Conservation (phyloP, 495 filamentous ascomycete species). For the Bryoglossum gracile region DNA sequence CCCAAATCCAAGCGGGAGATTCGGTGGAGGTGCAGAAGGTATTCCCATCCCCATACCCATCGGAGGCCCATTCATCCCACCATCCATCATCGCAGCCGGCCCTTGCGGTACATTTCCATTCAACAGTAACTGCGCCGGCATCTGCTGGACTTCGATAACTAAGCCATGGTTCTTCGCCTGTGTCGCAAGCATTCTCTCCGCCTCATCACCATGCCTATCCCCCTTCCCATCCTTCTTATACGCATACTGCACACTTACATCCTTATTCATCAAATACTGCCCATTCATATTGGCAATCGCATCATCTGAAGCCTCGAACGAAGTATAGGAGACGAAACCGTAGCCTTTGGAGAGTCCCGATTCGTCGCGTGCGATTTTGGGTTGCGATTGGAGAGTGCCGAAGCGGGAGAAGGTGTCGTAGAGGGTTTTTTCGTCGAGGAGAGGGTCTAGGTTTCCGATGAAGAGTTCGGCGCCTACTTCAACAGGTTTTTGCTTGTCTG, state of each 20-base stretch:
- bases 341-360: conserved; percentile 89
- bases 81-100: conserved; percentile 27
- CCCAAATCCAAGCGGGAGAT: conserved; percentile 35
- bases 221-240: conserved; percentile 99
- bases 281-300: conserved; percentile 92
- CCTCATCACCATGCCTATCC: conserved; percentile 90
- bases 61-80: conserved; percentile 25
- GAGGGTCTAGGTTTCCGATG: conserved; percentile 89
- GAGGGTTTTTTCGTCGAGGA: conserved; percentile 94
- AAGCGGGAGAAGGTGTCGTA: conserved; percentile 97
- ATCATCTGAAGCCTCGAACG: conserved; percentile 91
- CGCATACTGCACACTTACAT: conserved; percentile 92
- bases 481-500: conserved; percentile 93
- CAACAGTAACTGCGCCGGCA: conserved; percentile 36
- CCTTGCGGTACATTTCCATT: conserved; percentile 18
- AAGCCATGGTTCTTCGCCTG: conserved; percentile 95
- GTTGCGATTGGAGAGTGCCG: conserved; percentile 71
- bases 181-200: conserved; percentile 85
- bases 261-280: conserved; percentile 95
- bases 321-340: conserved; percentile 89
- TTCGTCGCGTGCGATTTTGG: conserved; percentile 93
- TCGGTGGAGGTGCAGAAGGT: conserved; percentile 32
- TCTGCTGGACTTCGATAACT: conserved; percentile 57
- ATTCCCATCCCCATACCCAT: conserved; percentile 16
- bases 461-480: conserved; percentile 97